These are phyloP conservation scores for Ophiobolus disseminans DNA, from an alignment of 2,329 filamentous ascomycete genomes.

Conservation along the genomic window DNA sequence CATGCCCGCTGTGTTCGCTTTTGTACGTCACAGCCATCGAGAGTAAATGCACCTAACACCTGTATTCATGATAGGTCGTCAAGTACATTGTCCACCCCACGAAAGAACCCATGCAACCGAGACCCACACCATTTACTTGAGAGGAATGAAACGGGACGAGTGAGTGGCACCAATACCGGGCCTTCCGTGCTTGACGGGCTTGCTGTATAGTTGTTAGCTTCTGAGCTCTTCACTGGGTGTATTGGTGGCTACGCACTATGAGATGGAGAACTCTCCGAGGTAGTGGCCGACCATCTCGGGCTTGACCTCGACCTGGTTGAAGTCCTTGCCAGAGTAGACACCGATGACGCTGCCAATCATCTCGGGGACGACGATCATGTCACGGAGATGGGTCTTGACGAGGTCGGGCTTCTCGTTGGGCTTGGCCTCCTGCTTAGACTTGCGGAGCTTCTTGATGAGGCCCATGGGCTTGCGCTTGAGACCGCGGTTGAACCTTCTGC, in stretches of 20 bases:
- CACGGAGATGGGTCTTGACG: slow-evolving; percentile 98
- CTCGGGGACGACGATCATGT: slow-evolving; percentile 99
- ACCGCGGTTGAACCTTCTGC: slow-evolving; percentile 98
- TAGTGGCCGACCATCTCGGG: slow-evolving; percentile 99
- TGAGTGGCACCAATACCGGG: slow-evolving; percentile 99
- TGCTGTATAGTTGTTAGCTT: slow-evolving; percentile 67
- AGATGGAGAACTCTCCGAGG: slow-evolving; percentile 99
- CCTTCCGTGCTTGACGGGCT: slow-evolving; percentile 99
- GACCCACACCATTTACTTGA: slow-evolving; percentile 75
- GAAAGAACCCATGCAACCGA: slow-evolving; percentile 50
- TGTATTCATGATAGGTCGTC: slow-evolving; percentile 50
- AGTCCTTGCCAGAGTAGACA: slow-evolving; percentile 99
- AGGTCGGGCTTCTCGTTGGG: slow-evolving; percentile 99
- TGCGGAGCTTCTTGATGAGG: slow-evolving; percentile 99
- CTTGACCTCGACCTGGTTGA: slow-evolving; percentile 99
- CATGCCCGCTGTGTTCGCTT: slow-evolving; percentile 38
- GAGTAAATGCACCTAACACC: slow-evolving; percentile 49
- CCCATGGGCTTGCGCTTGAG: slow-evolving; percentile 99
- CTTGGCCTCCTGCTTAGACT: slow-evolving; percentile 65
- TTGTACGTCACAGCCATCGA: slow-evolving; percentile 42
- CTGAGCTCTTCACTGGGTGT: neutral
- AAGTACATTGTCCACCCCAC: slow-evolving; percentile 48
- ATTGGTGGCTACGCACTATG: slow-evolving; percentile 77
- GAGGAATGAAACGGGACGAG: slow-evolving; percentile 99
- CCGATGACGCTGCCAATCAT: slow-evolving; percentile 99